Base-by-base conservation (phyloP, 371 early-diverging fungal species). In the Nematocida parisii region DNA sequence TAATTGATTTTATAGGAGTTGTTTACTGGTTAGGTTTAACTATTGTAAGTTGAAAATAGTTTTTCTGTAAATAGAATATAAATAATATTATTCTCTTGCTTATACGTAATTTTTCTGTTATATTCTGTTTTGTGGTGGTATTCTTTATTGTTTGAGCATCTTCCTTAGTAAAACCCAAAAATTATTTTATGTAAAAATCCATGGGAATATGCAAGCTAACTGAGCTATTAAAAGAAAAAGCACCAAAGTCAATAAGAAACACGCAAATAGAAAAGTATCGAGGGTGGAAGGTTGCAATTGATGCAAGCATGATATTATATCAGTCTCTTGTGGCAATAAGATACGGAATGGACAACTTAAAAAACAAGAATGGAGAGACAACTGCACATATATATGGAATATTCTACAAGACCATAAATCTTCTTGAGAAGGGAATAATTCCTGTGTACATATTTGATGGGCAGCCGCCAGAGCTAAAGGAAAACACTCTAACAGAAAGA, bases 391-490 rank as follows among this genome's bases (percentile, higher is more conserved):
- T 99, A 57, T 92, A 95, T 90, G 99, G 99, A 7, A 90, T 97
- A 87, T 94, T 97, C 81, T 96, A 98, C 87, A 93, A 98, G 57
- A 96, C 97, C 0, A 91, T 98, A n/a, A 90, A 95, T 57, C 93
- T 97, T 93, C 89, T 97, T 0, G 98, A 98, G 80, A 92, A 92
- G 74, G 98, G 98, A 52, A 92, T 98, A 75, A 95, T 94, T 83
- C 97, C 97, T 0, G 90, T 93, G 2, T 99, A 95, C 88, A 96
- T 99, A 18, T 99, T 99, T 90, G 99, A 99, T 85, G 99, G 99
- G 52, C 93, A 92, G 80, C 96, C 99, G 40, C 99, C 99, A 5
- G 91, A 88, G 0, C 77, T 96, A 84, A 99, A 99, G 85, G 90
- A 92, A 45, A 47, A 81, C 45, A 84, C 84, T 67, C 57, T 88